Evolutionary conservation across 2,329 filamentous ascomycete species (phyloP), one percentile per base, ranked within the genome.

Genomic region (Scytalidium sp.): DNA sequence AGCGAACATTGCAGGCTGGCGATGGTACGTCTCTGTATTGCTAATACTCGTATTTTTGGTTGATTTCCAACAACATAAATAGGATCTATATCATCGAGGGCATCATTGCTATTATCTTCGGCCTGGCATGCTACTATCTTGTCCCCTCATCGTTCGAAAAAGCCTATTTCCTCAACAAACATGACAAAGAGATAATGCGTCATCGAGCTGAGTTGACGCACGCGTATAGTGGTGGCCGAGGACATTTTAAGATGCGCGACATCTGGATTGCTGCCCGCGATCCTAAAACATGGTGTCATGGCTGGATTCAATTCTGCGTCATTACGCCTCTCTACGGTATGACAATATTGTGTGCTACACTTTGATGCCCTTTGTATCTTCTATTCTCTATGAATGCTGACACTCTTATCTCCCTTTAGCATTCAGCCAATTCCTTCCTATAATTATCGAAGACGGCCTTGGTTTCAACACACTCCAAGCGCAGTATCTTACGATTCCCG

Each of bases 401-500:
- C 13, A 29, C 13, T 29, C 25, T 29, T 7, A 29, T 29, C 8
- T 8, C 13, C 25, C 25, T 29, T 8, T 13, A 29, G 55, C 52
- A 1, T 67, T 66, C 43, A 62, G 64, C 17, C 60, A 60, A 2
- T 70, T 69, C 53, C 52, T 69, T 51, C 67, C 59, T 10, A 67
- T 67, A 36, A 56, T 56, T 20, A 56, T 56, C 32, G 25, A 29
- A 29, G 13, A 42, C 22, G 53, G 53, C 13, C 45, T 56, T 41
- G 51, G 53, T 27, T 56, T 46, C 29, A 52, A 58, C 27, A 54
- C 58, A 3, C 47, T 65, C 7, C 46, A 61, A 29, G 62, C 57
- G 19, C 65, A 68, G 27, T 67, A 68, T 46, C 50, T 69, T 42
- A 68, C 66, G 25, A 67, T 70, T 25, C 68, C 67, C 2, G 64